These are phyloP conservation scores for Cadophora luteo-olivacea DNA, from an alignment of 2,329 filamentous ascomycete genomes.

Conservation along the genomic window DNA sequence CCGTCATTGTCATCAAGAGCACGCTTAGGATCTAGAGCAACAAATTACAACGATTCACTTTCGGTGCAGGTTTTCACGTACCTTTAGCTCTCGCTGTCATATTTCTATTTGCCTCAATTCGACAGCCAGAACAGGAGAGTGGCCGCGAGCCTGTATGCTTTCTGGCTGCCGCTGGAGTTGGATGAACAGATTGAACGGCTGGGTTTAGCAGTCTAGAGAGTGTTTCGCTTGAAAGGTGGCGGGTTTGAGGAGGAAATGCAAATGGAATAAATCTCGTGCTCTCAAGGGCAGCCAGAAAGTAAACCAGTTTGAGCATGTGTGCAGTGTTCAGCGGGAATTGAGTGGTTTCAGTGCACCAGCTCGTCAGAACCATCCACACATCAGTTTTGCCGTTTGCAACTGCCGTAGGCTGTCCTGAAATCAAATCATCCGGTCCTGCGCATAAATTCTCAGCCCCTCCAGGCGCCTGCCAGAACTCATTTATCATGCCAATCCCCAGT, in stretches of 20 bases:
- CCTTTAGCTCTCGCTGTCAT: slow-evolving; percentile 29
- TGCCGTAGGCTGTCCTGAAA: slow-evolving; percentile 8
- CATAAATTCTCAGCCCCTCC: slow-evolving; percentile 12
- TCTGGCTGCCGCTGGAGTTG: slow-evolving; percentile 25
- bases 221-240: slow-evolving; percentile 23
- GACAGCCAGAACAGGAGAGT: slow-evolving; percentile 26
- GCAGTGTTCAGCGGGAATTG: slow-evolving; percentile 5
- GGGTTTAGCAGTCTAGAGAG: slow-evolving; percentile 26
- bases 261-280: slow-evolving; percentile 19
- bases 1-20: slow-evolving; percentile 17
- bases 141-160: slow-evolving; percentile 21
- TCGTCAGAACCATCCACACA: too few species aligned
- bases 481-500: background rate
- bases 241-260: slow-evolving; percentile 14
- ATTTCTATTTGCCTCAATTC: slow-evolving; percentile 30
- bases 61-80: slow-evolving; percentile 26
- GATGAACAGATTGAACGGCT: slow-evolving; percentile 19
- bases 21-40: slow-evolving; percentile 18
- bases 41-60: slow-evolving; percentile 27
- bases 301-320: slow-evolving; percentile 16
- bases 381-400: slow-evolving; percentile 11
- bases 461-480: slow-evolving; percentile 6
- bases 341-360: too few species aligned
- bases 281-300: slow-evolving; percentile 19
- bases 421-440: slow-evolving; percentile 1